A percentile compares a stretch with the other conserved stretches of the same genome.
phyloP scores from a whole-genome alignment of 176 grass and related monocot genomes.

The Areca catechu region DNA sequence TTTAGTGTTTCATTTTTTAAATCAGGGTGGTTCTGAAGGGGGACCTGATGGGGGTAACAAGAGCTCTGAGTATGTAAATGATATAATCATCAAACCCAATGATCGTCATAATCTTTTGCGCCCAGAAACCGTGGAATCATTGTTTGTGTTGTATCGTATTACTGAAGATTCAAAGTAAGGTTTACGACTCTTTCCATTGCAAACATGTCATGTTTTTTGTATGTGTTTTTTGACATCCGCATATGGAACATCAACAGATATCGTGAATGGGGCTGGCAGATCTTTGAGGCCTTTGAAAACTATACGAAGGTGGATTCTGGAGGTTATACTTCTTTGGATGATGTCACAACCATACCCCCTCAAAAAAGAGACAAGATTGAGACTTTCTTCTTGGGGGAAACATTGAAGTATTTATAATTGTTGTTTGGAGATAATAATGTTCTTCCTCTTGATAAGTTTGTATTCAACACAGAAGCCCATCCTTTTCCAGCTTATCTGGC shows the following conservation, averaged over 20 bases:
- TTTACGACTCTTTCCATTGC: not conserved
- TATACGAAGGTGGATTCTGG: slow-evolving; percentile 90
- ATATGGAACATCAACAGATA: slow-evolving; percentile 38
- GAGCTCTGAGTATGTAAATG: slow-evolving; percentile 73
- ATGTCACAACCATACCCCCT: slow-evolving; percentile 77
- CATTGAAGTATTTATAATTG: slow-evolving; percentile 93
- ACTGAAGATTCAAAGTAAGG: slow-evolving; percentile 86
- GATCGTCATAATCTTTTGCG: slow-evolving; percentile 92
- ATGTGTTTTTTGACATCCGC: not conserved
- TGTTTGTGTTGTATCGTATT: slow-evolving; percentile 79
- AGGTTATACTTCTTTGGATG: slow-evolving; percentile 81
- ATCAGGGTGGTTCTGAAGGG: slow-evolving; percentile 52
- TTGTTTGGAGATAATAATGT: slow-evolving; percentile 76
- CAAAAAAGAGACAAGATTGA: slow-evolving; percentile 92
- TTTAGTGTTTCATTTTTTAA: slow-evolving; percentile 15
- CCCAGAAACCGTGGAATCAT: slow-evolving; percentile 93
- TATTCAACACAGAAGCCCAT: slow-evolving; percentile 95
- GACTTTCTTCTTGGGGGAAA: slow-evolving; percentile 43
- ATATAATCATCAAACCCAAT: slow-evolving; percentile 72
- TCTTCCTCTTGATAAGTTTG: slow-evolving; percentile 80
- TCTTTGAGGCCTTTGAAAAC: slow-evolving; percentile 91
- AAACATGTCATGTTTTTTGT: slow-evolving; percentile 1
- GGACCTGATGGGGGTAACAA: slow-evolving; percentile 82
- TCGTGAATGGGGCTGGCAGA: slow-evolving; percentile 95
- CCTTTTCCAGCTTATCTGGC: slow-evolving; percentile 39